A percentile compares a stretch with the other conserved stretches of the same genome.
phyloP scores from a whole-genome alignment of 106 monocot species.

The Platanthera zijinensis region DNA sequence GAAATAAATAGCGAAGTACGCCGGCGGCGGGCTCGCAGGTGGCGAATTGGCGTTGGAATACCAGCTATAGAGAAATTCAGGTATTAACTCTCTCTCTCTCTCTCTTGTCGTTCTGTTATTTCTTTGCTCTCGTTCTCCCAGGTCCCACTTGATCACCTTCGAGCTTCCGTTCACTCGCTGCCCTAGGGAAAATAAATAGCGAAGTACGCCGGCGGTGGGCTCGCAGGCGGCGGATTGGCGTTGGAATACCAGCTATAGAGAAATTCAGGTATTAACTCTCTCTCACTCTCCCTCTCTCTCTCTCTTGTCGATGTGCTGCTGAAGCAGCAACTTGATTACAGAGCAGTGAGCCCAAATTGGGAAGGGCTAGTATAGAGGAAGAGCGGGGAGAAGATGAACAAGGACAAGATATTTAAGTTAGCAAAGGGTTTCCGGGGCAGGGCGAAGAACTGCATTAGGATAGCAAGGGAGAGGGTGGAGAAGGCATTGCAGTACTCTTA shows the following conservation, averaged over 20 bases:
- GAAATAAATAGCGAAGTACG: not conserved
- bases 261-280: too few relatives aligned
- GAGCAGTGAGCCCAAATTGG: not conserved
- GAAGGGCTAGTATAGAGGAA: not conserved
- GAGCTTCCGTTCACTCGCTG: not conserved
- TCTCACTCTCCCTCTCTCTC: not conserved
- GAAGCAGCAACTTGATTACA: not conserved
- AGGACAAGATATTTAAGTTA: constrained; percentile 67
- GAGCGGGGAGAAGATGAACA: constrained; percentile 34
- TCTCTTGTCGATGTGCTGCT: not conserved
- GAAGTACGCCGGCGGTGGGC: not conserved
- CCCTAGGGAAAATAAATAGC: not conserved
- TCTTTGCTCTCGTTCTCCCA: too few relatives aligned
- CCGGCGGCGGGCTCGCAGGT: not conserved
- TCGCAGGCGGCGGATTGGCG: not conserved
- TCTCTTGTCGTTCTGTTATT: too few relatives aligned
- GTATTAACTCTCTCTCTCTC: too few relatives aligned
- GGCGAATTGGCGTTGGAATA: too few relatives aligned
- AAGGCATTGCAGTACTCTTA: constrained; percentile 65
- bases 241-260: too few relatives aligned
- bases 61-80: too few relatives aligned
- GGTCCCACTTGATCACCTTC: too few relatives aligned
- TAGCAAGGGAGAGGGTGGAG: constrained; percentile 30
- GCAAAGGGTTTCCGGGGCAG: constrained; percentile 70
- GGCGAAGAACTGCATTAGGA: constrained; percentile 75